Evolutionary conservation across 2,329 filamentous ascomycete species (phyloP), one percentile per base, ranked within the genome.

Genomic region (Clarireedia monteithiana): DNA sequence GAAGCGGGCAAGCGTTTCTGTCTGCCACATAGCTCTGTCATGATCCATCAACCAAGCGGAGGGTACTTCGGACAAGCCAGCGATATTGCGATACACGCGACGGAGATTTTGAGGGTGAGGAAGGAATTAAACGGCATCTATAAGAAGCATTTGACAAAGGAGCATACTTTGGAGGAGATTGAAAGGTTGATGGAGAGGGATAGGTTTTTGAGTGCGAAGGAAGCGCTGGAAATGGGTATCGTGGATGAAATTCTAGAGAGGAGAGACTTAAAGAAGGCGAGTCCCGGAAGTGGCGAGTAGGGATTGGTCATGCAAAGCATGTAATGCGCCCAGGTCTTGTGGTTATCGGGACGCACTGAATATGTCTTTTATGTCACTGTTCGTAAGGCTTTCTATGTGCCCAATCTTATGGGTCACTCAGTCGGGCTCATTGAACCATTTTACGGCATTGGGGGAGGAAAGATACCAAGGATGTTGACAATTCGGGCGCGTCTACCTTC

Each of bases 141-240:
- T 70, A 82, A 85, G 70, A 75, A 79, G 52, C 94, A 99, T 71
- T 75, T 99, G 67, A 96, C 91, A 66, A 86, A 83, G 70, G 89
- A 89, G 71, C 85, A 90, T 70, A 84, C 78, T 36, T 67, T 95
- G 38, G 85, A 91, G 49, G 88, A 95, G 67, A 88, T 99, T 67
- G 92, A 94, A 72, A 89, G 86, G 69, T 81, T 96, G 71, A 97
- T 99, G 92, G 94, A 99, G 76, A 78, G 94, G 56, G 94, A 99
- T 71, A 94, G 94, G 68, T 97, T 96, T 66, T 81, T 99, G 79
- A 87, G 86, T 55, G 91, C 91, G 0, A 76, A 89, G 47, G 91
- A 99, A 75, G 94, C 94, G 7, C 76, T 90, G 66, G 89, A 95
- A 50, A 81, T 95, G 72, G 94, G 94, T 0, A 89, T 99, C 64